A percentile compares a stretch with the other conserved stretches of the same genome.
Evolutionary conservation across 73 alveolate species (phyloP).

Genomic region (Symbiodinium pilosum): DNA sequence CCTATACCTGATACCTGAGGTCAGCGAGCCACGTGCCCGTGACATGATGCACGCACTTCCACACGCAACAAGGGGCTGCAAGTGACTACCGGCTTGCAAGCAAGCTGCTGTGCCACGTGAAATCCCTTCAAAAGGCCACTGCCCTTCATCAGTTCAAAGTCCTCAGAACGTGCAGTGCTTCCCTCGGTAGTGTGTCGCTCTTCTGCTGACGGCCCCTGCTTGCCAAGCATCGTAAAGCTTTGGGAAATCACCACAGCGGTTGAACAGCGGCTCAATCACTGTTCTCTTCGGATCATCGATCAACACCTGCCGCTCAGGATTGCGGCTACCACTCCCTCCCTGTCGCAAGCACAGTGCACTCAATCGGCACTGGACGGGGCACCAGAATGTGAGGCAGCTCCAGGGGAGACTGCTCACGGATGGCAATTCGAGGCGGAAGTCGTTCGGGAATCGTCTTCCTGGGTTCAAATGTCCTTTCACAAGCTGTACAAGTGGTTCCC

Average conservation of each 20-base stretch:
- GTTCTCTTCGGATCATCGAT: conserved; percentile 67
- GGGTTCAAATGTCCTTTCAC: too few relatives aligned
- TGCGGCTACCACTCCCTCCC: background rate
- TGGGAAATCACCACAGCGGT: conserved; percentile 56
- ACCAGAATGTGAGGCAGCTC: conserved; percentile 88
- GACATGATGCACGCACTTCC: too few relatives aligned
- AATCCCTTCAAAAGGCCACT: conserved; percentile 52
- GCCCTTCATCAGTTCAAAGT: conserved; percentile 71
- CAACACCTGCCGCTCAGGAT: conserved; percentile 11
- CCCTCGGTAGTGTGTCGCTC: too few relatives aligned
- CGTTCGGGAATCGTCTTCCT: conserved; percentile 93
- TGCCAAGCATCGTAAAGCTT: conserved; percentile 46
- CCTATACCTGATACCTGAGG: too few relatives aligned
- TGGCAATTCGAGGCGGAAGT: conserved; percentile 83
- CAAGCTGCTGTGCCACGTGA: too few relatives aligned
- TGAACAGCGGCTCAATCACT: conserved; percentile 65
- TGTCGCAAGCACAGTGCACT: too few relatives aligned
- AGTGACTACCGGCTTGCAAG: background rate
- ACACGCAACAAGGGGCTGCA: too few relatives aligned
- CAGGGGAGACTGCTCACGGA: conserved; percentile 66
- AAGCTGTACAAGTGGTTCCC: too few relatives aligned
- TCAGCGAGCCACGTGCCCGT: too few relatives aligned
- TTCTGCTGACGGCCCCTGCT: background rate
- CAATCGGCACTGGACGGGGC: background rate
- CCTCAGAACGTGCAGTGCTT: background rate